Conservation (phyloP, 2,329 filamentous ascomycete species). For the Calonectria crousiana region DNA sequence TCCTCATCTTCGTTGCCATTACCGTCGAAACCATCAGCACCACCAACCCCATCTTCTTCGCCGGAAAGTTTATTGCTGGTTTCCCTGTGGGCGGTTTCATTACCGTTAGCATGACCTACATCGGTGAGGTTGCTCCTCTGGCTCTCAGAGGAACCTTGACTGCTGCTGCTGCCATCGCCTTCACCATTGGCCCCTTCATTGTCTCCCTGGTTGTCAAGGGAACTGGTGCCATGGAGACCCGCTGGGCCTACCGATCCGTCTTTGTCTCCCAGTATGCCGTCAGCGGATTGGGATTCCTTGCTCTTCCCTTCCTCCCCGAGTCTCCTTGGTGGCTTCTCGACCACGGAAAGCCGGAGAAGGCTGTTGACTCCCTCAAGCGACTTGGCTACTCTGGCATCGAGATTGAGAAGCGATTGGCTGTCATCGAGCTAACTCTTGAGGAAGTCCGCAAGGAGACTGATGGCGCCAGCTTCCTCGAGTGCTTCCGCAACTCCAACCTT, state of each 20-base stretch:
- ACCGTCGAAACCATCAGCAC: slow-evolving; percentile 33
- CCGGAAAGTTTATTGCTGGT: slow-evolving; percentile 35
- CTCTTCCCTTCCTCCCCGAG: slow-evolving; percentile 34
- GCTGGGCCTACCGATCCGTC: slow-evolving; percentile 34
- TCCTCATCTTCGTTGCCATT: slow-evolving; percentile 33
- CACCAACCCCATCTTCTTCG: slow-evolving; percentile 33
- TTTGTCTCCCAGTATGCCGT: slow-evolving; percentile 34
- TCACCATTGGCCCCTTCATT: slow-evolving; percentile 32
- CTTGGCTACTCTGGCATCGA: slow-evolving; percentile 24
- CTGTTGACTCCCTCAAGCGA: slow-evolving; percentile 21
- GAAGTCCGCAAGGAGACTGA: slow-evolving; percentile 32
- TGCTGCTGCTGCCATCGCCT: slow-evolving; percentile 29
- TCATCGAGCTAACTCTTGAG: slow-evolving; percentile 29
- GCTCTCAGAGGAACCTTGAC: slow-evolving; percentile 33
- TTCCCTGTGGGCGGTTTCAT: slow-evolving; percentile 32
- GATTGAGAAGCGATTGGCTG: slow-evolving; percentile 31
- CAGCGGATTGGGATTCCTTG: slow-evolving; percentile 25
- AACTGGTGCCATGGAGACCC: slow-evolving; percentile 19
- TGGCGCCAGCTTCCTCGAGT: slow-evolving; percentile 31
- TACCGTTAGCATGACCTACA: slow-evolving; percentile 33
- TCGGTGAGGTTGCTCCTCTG: slow-evolving; percentile 33
- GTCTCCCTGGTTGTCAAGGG: slow-evolving; percentile 31
- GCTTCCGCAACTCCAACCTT: slow-evolving; percentile 38
- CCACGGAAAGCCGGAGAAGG: slow-evolving; percentile 26
- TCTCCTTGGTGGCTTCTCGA: slow-evolving; percentile 34